A percentile compares a stretch with the other conserved stretches of the same genome.
phyloP scores from a whole-genome alignment of 352 stramenopile species.

The Phytophthora pinifolia region DNA sequence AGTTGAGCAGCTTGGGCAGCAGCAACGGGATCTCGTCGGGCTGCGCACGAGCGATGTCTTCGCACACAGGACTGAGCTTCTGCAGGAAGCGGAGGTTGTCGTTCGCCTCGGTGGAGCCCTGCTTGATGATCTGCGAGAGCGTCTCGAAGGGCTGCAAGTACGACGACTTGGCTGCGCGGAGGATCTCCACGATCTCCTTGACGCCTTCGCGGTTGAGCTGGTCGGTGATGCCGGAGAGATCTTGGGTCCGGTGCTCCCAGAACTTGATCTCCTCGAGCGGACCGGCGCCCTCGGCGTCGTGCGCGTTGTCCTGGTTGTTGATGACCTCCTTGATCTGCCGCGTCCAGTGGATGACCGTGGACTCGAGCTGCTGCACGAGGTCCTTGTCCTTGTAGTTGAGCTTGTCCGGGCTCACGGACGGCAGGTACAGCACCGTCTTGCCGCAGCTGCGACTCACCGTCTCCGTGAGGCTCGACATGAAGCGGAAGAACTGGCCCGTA shows the following conservation, averaged over 20 bases:
- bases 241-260: constrained; percentile 91
- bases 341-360: constrained; percentile 96
- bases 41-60: constrained; percentile 83
- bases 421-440: constrained; percentile 95
- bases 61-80: constrained; percentile 89
- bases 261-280: constrained; percentile 96
- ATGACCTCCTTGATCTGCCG: constrained; percentile 97
- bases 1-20: constrained; percentile 91
- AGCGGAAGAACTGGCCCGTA: constrained; percentile 92
- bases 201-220: constrained; percentile 92
- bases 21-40: constrained; percentile 90
- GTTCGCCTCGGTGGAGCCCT: constrained; percentile 90
- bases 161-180: constrained; percentile 89
- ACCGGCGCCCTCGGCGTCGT: constrained; percentile 89
- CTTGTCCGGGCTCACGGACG: constrained; percentile 77
- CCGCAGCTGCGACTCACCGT: constrained; percentile 88
- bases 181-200: constrained; percentile 88
- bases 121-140: constrained; percentile 92
- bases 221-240: constrained; percentile 93
- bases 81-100: constrained; percentile 95
- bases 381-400: constrained; percentile 94
- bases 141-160: constrained; percentile 94
- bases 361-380: constrained; percentile 95
- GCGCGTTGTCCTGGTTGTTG: constrained; percentile 94
- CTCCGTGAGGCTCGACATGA: constrained; percentile 95